Base-by-base conservation (phyloP, 2,329 filamentous ascomycete genomes). In the Colletotrichum caudatum region DNA sequence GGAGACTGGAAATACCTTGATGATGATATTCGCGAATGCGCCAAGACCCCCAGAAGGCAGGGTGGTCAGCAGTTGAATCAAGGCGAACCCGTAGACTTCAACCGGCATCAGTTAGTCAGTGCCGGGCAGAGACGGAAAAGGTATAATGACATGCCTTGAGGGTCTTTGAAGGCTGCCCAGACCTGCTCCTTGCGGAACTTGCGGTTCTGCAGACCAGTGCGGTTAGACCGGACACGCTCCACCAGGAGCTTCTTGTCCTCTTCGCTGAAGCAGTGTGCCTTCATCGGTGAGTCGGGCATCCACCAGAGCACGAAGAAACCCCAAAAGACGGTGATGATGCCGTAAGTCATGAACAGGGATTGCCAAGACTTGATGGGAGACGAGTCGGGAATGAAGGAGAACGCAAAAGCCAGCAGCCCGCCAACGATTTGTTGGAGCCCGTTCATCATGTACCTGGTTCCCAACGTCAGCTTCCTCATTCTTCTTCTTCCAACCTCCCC, bases 21-120 rank as follows among this genome's bases (percentile, higher is more conserved):
- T 93, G 76, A 95, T 91, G 75, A 94, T 91, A 71, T 91, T 91
- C 62, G 91, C 89, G 77, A 94, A 94, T 1, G 89, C 90, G 14
- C 92, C 92, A 0, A 94, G 86, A 0, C 92, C 92, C 37, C 88
- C 90, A 0, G 92, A 94, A 0, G 92, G 92, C 1, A 94, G 83
- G 0, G 92, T 94, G 0, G 92, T 94, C 79, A 89, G 91, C 23
- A 94, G 82, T 64, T 90, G 87, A 54, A 94, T 91, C 8, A 89
- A 79, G 59, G 86, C 87, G 76, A 92, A 91, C 56, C 88, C 88
- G 82, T 87, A 93, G 41, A 85, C 67, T 70, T 51, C 1, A 3
- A 46, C 12, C 1, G 9, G 6, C 46, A 12, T 23, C 11, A 9
- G 35, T 69, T 11, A 69, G 44, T 3, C 3, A 7, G 44, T 26